Evolutionary conservation across 257 asterid species (phyloP).

Genomic region (Petunia secreta): DNA sequence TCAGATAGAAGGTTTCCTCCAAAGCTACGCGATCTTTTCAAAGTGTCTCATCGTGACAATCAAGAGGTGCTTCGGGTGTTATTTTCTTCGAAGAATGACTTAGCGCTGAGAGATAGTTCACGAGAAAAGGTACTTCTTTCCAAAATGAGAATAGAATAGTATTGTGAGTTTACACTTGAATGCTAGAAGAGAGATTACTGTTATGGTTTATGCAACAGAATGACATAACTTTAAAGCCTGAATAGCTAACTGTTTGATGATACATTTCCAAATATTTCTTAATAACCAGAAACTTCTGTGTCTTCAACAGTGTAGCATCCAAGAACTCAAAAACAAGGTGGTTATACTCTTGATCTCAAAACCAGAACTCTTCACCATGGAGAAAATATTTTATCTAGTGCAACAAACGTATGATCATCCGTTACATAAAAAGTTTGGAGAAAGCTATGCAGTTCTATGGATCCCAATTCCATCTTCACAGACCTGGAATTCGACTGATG

Average conservation of each 20-base stretch:
- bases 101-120: constrained; percentile 52
- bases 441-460: constrained; percentile 58
- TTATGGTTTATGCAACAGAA: neutral
- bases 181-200: neutral
- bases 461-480: constrained; percentile 49
- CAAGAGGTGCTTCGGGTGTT: constrained; percentile 55
- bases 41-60: constrained; percentile 51
- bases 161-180: constrained; percentile 2
- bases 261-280: neutral
- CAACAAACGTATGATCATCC: constrained; percentile 53
- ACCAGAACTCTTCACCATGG: constrained; percentile 57
- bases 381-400: constrained; percentile 51
- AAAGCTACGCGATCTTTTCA: constrained; percentile 47
- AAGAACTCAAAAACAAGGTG: constrained; percentile 60
- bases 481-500: constrained; percentile 50
- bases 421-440: constrained; percentile 27
- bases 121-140: constrained; percentile 43
- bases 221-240: no score
- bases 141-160: neutral
- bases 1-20: constrained; percentile 54
- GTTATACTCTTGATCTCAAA: constrained; percentile 70
- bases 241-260: neutral
- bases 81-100: constrained; percentile 46
- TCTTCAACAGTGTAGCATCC: constrained; percentile 51
- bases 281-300: neutral